A percentile compares a stretch with the other conserved stretches of the same genome.
Conservation (phyloP, 768 basidiomycete genomes). For the Mycena capillaripes region DNA sequence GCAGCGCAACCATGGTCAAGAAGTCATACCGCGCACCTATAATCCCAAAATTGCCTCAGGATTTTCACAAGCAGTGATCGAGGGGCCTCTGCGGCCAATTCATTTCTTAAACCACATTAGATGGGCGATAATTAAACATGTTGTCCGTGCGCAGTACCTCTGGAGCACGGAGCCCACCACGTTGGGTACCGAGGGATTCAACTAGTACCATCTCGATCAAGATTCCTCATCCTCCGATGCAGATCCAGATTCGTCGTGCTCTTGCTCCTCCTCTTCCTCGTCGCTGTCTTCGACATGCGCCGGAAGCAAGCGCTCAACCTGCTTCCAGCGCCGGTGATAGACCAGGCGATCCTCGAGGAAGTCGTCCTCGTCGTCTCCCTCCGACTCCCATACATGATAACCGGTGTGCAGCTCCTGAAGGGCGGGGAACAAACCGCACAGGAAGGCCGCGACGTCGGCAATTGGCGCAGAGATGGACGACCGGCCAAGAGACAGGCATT, state of each 20-base stretch:
- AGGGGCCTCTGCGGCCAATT: too few relatives aligned
- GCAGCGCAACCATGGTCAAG: too few relatives aligned
- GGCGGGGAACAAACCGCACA: not conserved
- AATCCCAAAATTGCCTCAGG: too few relatives aligned
- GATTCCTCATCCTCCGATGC: not conserved
- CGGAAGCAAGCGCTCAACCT: slow-evolving; percentile 18
- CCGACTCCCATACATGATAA: not conserved
- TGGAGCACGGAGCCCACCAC: slow-evolving; percentile 1
- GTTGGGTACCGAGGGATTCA: not conserved
- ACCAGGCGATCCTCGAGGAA: slow-evolving; percentile 4
- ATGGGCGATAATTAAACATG: too few relatives aligned
- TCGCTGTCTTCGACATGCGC: slow-evolving; percentile 17
- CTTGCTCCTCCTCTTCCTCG: too few relatives aligned
- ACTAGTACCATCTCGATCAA: slow-evolving; percentile 12
- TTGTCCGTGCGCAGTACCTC: too few relatives aligned
- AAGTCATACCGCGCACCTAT: too few relatives aligned
- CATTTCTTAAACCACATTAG: too few relatives aligned
- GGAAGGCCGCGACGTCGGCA: slow-evolving; percentile 7
- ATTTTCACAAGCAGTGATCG: too few relatives aligned
- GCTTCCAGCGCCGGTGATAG: slow-evolving; percentile 15
- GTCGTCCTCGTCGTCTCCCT: not conserved
- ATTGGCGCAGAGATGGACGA: not conserved
- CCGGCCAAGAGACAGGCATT: not conserved
- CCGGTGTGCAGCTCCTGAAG: slow-evolving; percentile 3
- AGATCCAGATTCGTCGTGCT: slow-evolving; percentile 3